These are phyloP conservation scores for Candida pseudoviswanathii DNA, from an alignment of 1,139 yeast species.

Conservation along the genomic window DNA sequence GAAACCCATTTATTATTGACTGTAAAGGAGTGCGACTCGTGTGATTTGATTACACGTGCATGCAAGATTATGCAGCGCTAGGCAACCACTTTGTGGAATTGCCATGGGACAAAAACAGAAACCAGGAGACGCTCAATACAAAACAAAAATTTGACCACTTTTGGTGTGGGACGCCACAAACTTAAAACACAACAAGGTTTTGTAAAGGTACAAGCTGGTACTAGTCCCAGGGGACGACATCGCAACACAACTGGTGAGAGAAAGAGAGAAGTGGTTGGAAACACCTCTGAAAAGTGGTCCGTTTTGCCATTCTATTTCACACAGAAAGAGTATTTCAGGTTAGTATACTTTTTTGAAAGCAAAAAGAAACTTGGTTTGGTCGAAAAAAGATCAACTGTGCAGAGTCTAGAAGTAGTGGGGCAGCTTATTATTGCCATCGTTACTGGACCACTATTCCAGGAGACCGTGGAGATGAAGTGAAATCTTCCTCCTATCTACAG, in stretches of 20 bases:
- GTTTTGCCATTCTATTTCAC: background rate
- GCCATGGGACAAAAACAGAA: background rate
- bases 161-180: too few species aligned
- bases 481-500: too few species aligned
- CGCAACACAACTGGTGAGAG: background rate
- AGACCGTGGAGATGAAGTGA: too few species aligned
- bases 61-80: conserved; percentile 1
- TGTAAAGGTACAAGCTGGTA: too few species aligned
- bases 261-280: background rate
- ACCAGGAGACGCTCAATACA: background rate
- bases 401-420: background rate
- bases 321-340: background rate
- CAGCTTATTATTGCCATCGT: too few species aligned
- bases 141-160: background rate
- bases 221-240: too few species aligned
- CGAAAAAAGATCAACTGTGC: too few species aligned
- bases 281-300: too few species aligned
- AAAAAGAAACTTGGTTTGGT: background rate
- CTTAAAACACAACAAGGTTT: too few species aligned
- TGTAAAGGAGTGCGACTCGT: background rate
- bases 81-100: background rate
- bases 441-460: too few species aligned
- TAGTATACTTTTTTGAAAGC: background rate
- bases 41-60: background rate
- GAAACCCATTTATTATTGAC: too few species aligned